Conservation (phyloP, 2,329 filamentous ascomycete genomes). For the Xylaria sp. region DNA sequence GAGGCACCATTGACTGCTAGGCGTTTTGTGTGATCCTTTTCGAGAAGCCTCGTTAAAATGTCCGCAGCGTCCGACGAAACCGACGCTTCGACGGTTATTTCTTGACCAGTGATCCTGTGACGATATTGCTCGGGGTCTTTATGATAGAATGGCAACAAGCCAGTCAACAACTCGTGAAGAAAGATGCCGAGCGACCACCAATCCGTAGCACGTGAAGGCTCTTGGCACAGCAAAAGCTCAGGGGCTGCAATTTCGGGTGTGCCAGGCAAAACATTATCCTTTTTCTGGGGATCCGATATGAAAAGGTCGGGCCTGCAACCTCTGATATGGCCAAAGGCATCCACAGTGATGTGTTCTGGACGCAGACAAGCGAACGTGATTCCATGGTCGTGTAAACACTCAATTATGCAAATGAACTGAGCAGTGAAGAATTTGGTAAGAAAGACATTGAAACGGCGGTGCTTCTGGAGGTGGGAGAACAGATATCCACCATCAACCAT, state of each 20-base stretch:
- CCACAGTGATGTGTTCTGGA: constrained; percentile 4
- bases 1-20: not conserved
- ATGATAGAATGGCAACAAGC: not conserved
- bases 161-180: not conserved
- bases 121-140: constrained; percentile 1
- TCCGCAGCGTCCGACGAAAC: not conserved
- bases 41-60: not conserved
- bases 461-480: too few relatives aligned
- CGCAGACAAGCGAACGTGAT: not conserved
- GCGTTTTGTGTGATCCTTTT: not conserved
- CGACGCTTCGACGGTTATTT: not conserved
- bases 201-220: not conserved
- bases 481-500: too few relatives aligned
- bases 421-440: too few relatives aligned
- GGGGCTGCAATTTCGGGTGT: not conserved
- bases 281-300: constrained; percentile 9
- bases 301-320: constrained; percentile 13
- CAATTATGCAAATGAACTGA: too few relatives aligned
- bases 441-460: too few relatives aligned
- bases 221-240: not conserved
- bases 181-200: constrained; percentile 1
- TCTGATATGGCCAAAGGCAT: constrained; percentile 10
- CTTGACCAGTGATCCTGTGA: not conserved
- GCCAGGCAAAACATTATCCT: not conserved
- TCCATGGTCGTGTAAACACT: too few relatives aligned